A percentile compares a stretch with the other conserved stretches of the same genome.
phyloP scores from a whole-genome alignment of 2,329 filamentous ascomycete genomes.

The Polytolypa hystricis region DNA sequence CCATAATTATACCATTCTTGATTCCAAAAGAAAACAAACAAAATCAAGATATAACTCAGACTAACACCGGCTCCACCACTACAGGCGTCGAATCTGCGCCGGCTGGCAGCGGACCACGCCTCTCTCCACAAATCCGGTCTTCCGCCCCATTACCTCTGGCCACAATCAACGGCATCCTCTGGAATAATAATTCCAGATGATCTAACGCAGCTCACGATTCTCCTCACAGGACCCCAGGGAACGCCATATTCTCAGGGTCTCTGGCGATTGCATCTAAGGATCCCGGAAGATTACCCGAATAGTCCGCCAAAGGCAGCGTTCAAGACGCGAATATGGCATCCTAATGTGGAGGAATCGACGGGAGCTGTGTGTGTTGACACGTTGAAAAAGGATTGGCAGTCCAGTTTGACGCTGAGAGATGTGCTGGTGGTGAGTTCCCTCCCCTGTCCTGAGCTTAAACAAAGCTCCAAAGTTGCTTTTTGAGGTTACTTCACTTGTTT shows the following conservation, averaged over 20 bases:
- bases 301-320: conserved; percentile 46
- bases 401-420: conserved; percentile 46
- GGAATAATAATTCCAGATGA: conserved; percentile 40
- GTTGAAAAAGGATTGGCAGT: conserved; percentile 52
- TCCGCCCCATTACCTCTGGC: conserved; percentile 52
- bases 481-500: background rate
- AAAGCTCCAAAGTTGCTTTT: background rate
- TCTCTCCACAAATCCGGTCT: conserved; percentile 44
- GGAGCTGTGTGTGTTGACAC: conserved; percentile 55
- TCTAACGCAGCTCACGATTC: conserved; percentile 45
- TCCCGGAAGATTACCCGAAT: conserved; percentile 45
- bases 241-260: conserved; percentile 50
- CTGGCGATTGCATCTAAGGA: conserved; percentile 49
- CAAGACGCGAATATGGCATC: conserved; percentile 52
- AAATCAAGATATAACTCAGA: too few relatives aligned
- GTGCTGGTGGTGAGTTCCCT: conserved; percentile 39
- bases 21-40: too few relatives aligned
- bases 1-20: too few relatives aligned
- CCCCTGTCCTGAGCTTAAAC: too few relatives aligned
- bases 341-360: conserved; percentile 52
- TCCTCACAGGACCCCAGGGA: conserved; percentile 48
- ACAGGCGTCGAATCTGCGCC: conserved; percentile 37
- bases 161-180: conserved; percentile 27
- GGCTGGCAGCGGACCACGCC: conserved; percentile 49
- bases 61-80: too few relatives aligned